These are phyloP conservation scores for Aaosphaeria pasadenensis DNA, from an alignment of 2,329 filamentous ascomycete genomes.

Conservation along the genomic window DNA sequence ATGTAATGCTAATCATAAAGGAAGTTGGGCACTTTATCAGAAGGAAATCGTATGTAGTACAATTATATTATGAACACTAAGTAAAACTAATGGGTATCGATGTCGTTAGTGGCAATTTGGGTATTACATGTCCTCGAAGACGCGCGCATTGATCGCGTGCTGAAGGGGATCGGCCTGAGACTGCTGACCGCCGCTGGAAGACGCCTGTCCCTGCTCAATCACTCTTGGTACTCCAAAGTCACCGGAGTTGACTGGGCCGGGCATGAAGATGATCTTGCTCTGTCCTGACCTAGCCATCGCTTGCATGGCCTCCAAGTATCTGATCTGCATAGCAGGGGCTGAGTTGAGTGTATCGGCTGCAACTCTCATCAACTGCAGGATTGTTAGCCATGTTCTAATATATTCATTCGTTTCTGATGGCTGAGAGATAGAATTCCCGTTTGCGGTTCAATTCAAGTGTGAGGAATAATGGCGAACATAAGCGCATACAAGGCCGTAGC, in stretches of 20 bases:
- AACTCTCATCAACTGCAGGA: constrained; percentile 37
- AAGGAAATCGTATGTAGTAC: no score
- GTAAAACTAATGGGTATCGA: no score
- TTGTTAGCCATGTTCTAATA: background rate
- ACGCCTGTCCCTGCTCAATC: constrained; percentile 54
- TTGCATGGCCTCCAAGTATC: constrained; percentile 96
- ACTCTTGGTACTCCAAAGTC: constrained; percentile 49
- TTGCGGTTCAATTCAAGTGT: no score
- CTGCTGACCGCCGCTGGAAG: constrained; percentile 33
- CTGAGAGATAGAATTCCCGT: no score
- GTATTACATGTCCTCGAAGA: constrained; percentile 77
- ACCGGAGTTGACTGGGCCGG: constrained; percentile 49
- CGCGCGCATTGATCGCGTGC: constrained; percentile 73
- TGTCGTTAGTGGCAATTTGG: no score
- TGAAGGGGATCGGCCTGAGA: constrained; percentile 57
- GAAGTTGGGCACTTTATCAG: no score
- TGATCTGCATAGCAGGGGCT: constrained; percentile 77
- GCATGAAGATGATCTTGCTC: constrained; percentile 82
- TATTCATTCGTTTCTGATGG: background rate
- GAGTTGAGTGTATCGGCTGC: constrained; percentile 90
- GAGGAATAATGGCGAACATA: no score
- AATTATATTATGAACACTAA: no score
- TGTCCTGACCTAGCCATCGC: constrained; percentile 94
- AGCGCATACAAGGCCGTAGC: no score
- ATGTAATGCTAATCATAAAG: no score